Base-by-base conservation (phyloP, 1,139 yeast genomes). In the Magnusiomyces ingens region DNA sequence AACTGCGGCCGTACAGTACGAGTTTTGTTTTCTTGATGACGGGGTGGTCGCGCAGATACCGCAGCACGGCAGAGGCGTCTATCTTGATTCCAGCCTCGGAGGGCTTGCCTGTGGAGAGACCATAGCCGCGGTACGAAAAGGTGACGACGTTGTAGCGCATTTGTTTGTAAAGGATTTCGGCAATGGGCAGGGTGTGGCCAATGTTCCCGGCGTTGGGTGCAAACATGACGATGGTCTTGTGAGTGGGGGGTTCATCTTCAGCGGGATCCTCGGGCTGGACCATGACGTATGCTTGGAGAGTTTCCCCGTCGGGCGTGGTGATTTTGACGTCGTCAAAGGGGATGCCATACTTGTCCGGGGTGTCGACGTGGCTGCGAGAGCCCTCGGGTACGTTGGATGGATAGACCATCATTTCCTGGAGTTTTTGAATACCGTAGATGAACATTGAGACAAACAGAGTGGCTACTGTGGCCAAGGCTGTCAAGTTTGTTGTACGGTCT, bases 131-230 rank as follows among this genome's bases (percentile, higher is more conserved):
- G 68, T 93, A 93, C 1, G 95, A 87, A 62, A 88, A 86, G 5
- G 88, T 81, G 52, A 91, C 80, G 1, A 91, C 96, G 67, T 93
- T 90, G 68, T 84, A 82, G 13, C 81, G 80, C 67, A 86, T 76
- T 48, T 77, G 74, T 54, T 76, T 72, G 69, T 81, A 87, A 60
- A 93, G 82, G 15, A 85, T 71, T 52, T 84, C 77, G 1, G 87
- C 95, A 6, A 90, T 79, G 1, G 98, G 97, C 52, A 93, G 73
- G 21, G 90, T 84, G 66, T 89, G 93, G 40, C 99, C 99, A 44
- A 93, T 93, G 67, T 94, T 93, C 3, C 99, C 99, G 1, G 98
- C 99, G 70, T 93, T 93, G 2, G 99, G 99, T 45, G 90, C 84
- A 54, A 90, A 75, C 36, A 93, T 77, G 48, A 94, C 66, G 8